Evolutionary conservation across 257 asterid genomes (phyloP).

Genomic region (Ballota nigra): DNA sequence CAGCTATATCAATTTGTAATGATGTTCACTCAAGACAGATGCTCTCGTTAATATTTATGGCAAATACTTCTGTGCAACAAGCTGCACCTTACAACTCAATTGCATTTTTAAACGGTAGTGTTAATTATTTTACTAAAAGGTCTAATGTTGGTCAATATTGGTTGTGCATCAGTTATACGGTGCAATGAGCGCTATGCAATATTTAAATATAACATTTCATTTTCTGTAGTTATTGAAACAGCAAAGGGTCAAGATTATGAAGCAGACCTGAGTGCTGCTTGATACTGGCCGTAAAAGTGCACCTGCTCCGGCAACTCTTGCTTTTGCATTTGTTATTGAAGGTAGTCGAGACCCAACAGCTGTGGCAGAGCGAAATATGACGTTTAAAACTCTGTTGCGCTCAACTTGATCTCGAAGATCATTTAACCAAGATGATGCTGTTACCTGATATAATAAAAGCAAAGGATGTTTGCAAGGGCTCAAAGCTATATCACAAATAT

Average conservation of each 20-base stretch:
- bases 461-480: slow-evolving; percentile 11
- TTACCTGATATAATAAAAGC: slow-evolving; percentile 45
- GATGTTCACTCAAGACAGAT: background rate
- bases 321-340: slow-evolving; percentile 76
- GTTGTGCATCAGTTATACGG: too few species aligned
- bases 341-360: slow-evolving; percentile 86
- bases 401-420: slow-evolving; percentile 92
- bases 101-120: too few species aligned
- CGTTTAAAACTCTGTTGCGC: slow-evolving; percentile 59
- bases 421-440: slow-evolving; percentile 83
- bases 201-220: background rate
- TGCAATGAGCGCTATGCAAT: background rate
- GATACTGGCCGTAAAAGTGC: slow-evolving; percentile 91
- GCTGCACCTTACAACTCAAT: too few species aligned
- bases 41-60: background rate
- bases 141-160: too few species aligned
- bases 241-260: slow-evolving; percentile 14
- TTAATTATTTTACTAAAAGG: too few species aligned
- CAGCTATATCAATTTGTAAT: background rate
- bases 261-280: slow-evolving; percentile 68
- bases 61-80: too few species aligned
- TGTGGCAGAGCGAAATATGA: slow-evolving; percentile 77
- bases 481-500: slow-evolving; percentile 11
- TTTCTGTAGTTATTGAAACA: background rate
- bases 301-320: slow-evolving; percentile 86